Evolutionary conservation across 2,329 filamentous ascomycete genomes (phyloP).

Genomic region (Penicillium oxalicum): DNA sequence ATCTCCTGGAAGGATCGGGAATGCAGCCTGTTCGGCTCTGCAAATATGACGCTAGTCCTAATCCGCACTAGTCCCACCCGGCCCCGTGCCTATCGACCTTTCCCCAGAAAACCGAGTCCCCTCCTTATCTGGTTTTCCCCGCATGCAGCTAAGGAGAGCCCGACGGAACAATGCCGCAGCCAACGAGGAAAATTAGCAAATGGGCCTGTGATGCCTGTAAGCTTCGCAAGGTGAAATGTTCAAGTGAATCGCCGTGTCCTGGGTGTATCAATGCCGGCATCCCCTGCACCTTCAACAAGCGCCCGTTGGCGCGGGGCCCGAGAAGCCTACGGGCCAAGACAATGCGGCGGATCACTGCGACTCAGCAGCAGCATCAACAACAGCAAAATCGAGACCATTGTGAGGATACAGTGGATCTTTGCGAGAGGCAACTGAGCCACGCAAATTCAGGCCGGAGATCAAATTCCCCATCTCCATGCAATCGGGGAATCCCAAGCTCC

Average conservation of each 20-base stretch:
- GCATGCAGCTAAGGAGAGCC: background rate
- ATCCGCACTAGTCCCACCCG: background rate
- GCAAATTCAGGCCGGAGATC: background rate
- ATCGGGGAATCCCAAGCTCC: background rate
- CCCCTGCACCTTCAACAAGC: conserved; percentile 1
- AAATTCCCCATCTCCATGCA: background rate
- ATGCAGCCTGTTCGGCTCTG: too few species aligned
- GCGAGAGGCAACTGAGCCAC: background rate
- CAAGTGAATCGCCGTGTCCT: background rate
- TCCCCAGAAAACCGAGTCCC: background rate
- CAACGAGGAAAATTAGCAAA: background rate
- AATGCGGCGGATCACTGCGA: conserved; percentile 1
- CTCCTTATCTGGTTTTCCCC: background rate
- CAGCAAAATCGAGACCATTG: background rate
- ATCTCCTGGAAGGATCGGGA: too few species aligned
- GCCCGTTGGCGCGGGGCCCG: background rate
- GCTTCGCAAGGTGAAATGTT: conserved; percentile 1
- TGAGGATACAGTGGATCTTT: background rate
- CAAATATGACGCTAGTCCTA: too few species aligned
- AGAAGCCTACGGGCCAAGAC: background rate
- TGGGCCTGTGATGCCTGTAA: conserved; percentile 1
- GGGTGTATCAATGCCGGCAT: background rate
- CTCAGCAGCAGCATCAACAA: background rate
- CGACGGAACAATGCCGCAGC: background rate
- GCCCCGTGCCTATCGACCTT: background rate